phyloP scores from a whole-genome alignment of 179 eudicot species.

The Patellifolia procumbens region DNA sequence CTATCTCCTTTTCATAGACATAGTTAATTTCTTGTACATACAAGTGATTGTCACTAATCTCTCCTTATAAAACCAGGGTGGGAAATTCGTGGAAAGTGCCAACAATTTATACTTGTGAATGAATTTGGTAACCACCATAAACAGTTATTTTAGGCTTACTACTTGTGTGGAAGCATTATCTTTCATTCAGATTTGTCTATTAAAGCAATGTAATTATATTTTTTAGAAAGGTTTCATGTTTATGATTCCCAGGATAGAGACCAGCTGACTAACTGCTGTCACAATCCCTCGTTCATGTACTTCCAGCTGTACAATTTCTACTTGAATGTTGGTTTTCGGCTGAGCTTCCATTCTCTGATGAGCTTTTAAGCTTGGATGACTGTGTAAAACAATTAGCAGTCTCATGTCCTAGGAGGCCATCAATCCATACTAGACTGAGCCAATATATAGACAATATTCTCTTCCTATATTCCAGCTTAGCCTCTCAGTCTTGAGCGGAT shows the following conservation, averaged over 20 bases:
- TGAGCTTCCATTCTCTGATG: background rate
- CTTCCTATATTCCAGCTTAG: too few species aligned
- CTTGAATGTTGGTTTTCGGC: background rate
- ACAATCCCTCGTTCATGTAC: background rate
- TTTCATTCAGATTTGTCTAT: background rate
- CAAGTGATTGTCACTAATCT: too few species aligned
- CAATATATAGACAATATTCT: too few species aligned
- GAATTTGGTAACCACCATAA: background rate
- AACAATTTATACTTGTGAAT: too few species aligned
- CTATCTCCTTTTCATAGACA: too few species aligned
- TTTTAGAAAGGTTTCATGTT: background rate
- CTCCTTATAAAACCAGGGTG: too few species aligned
- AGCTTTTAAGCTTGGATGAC: background rate
- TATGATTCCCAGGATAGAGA: background rate
- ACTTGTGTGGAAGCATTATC: background rate
- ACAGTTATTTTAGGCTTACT: background rate
- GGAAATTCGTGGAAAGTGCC: background rate
- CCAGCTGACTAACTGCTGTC: background rate
- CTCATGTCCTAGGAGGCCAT: background rate
- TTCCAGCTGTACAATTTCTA: background rate
- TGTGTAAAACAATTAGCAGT: background rate
- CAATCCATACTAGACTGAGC: background rate
- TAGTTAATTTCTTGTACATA: too few species aligned
- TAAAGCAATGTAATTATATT: background rate
- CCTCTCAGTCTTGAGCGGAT: too few species aligned